A percentile compares a stretch with the other conserved stretches of the same genome.
phyloP scores from a whole-genome alignment of 148 eudicot species.

The Fallopia convolvulus region DNA sequence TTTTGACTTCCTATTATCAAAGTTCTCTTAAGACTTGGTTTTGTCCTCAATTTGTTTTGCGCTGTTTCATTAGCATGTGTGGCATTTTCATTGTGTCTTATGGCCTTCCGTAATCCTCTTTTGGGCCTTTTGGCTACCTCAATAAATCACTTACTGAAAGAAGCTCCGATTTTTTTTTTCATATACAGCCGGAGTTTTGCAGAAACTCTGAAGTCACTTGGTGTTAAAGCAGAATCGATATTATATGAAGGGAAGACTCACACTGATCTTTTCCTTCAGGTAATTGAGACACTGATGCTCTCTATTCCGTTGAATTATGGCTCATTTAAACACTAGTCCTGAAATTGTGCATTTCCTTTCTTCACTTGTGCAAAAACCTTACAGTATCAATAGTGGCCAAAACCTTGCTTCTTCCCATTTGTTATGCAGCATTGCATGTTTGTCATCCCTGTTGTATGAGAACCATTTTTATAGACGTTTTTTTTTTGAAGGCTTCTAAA shows the following conservation, averaged over 20 bases:
- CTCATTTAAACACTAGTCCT: neutral
- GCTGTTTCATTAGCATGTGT: neutral
- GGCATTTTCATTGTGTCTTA: neutral
- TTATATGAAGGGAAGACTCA: slow-evolving; percentile 90
- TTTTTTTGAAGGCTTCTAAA: neutral
- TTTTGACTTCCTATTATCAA: neutral
- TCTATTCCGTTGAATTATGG: neutral
- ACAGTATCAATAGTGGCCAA: neutral
- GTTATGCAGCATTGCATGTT: neutral
- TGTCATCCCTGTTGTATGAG: neutral
- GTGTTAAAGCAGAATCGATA: slow-evolving; percentile 66
- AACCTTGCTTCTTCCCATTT: neutral
- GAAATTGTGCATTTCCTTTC: neutral
- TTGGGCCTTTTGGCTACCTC: neutral
- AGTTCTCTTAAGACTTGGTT: neutral
- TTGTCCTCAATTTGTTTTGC: neutral
- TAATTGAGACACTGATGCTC: slow-evolving; percentile 13
- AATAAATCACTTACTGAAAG: neutral
- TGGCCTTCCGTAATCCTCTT: neutral
- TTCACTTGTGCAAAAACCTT: neutral
- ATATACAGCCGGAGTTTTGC: slow-evolving; percentile 60
- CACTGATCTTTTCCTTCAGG: slow-evolving; percentile 94
- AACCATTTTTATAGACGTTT: neutral
- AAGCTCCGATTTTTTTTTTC: slow-evolving; percentile 2
- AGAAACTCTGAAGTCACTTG: slow-evolving; percentile 60